Conservation (phyloP, 805 yeast species). For the Candida coleopterorum region DNA sequence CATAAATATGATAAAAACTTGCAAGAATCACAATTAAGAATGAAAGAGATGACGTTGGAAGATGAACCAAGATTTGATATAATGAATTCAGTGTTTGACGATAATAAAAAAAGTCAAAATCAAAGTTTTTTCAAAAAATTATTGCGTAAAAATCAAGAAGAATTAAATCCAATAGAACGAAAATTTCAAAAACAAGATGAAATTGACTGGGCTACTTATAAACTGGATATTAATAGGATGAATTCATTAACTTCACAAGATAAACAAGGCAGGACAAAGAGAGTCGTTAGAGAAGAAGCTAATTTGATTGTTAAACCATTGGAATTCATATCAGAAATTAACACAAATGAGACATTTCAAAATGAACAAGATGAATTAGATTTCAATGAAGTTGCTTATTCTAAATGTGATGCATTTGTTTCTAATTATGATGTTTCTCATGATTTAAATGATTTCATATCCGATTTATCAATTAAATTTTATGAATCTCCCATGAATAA, state of each 20-base stretch:
- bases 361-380: constrained; percentile 12
- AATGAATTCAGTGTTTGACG: constrained; percentile 40
- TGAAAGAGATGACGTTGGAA: constrained; percentile 21
- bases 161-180: constrained; percentile 26
- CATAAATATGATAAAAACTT: constrained; percentile 52
- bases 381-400: constrained; percentile 14
- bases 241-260: constrained; percentile 66
- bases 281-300: constrained; percentile 41
- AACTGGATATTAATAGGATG: constrained; percentile 65
- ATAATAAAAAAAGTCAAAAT: constrained; percentile 32
- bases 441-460: constrained; percentile 38
- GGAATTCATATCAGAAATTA: constrained; percentile 38
- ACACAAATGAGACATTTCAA: constrained; percentile 30
- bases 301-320: constrained; percentile 38
- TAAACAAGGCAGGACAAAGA: constrained; percentile 61
- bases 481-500: constrained; percentile 42
- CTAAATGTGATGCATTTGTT: constrained; percentile 30
- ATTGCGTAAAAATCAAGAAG: constrained; percentile 26
- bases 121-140: constrained; percentile 45
- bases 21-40: constrained; percentile 16
- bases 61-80: constrained; percentile 16
- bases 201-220: constrained; percentile 37
- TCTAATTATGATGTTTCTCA: constrained; percentile 20
- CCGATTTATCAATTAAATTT: constrained; percentile 38
- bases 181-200: constrained; percentile 26